phyloP scores from a whole-genome alignment of 176 grass and related monocot species.

The Zoysia japonica region DNA sequence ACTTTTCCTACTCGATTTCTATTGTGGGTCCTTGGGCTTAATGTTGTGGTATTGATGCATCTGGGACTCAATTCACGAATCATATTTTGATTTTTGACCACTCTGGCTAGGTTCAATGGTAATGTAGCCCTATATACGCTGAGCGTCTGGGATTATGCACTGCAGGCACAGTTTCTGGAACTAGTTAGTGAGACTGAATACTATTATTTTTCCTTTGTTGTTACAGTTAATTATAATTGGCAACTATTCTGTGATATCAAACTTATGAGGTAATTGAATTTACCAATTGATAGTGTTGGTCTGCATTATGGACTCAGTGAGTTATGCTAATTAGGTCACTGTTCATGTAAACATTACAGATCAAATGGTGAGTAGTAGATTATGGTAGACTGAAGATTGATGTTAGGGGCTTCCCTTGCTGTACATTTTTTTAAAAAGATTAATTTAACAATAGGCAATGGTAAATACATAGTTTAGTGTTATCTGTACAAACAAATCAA shows the following conservation, averaged over 20 bases:
- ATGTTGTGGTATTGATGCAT: neutral
- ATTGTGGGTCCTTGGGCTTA: constrained; percentile 27
- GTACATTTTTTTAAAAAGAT: neutral
- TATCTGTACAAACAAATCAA: neutral
- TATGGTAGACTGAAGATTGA: constrained; percentile 1
- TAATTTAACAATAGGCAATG: neutral
- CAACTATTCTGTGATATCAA: neutral
- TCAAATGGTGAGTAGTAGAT: neutral
- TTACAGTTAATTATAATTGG: neutral
- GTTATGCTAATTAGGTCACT: too few relatives aligned
- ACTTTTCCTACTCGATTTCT: constrained; percentile 25
- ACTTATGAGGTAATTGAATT: neutral
- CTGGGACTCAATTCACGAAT: too few relatives aligned
- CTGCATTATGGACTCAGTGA: neutral
- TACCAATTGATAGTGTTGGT: neutral
- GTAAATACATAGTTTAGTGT: neutral
- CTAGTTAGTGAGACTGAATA: neutral
- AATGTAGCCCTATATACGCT: neutral
- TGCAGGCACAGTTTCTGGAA: neutral
- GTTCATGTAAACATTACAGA: neutral
- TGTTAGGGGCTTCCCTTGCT: neutral
- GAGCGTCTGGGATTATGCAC: neutral
- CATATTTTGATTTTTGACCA: neutral
- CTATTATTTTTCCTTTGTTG: neutral
- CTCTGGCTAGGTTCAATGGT: neutral